These are phyloP conservation scores for Dalechampia spathulata DNA, from an alignment of 441 rosid genomes.

Conservation along the genomic window DNA sequence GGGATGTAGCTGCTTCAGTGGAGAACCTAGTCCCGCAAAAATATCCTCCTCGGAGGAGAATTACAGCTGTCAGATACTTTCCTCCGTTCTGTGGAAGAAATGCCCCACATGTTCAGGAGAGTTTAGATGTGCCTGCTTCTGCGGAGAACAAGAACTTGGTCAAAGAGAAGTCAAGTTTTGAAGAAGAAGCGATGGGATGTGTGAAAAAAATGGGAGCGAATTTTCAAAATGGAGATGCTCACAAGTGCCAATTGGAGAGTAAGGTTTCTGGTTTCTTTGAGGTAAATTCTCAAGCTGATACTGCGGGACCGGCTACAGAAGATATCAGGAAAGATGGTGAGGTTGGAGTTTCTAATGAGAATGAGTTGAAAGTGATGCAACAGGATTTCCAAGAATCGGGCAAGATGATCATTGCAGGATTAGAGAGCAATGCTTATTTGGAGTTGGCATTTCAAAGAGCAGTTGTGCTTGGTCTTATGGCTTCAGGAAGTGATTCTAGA, in stretches of 20 bases:
- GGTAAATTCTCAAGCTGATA: slow-evolving; percentile 10
- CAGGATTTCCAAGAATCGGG: slow-evolving; percentile 7
- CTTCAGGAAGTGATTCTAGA: slow-evolving; percentile 21
- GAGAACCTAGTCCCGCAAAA: slow-evolving; percentile 13
- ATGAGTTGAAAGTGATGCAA: slow-evolving; percentile 6
- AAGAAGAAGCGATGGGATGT: slow-evolving; percentile 10
- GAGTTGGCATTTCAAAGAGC: slow-evolving; percentile 11
- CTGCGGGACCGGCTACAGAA: background rate
- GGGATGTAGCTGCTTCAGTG: slow-evolving; percentile 10
- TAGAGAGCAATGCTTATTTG: slow-evolving; percentile 1
- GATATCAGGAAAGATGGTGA: slow-evolving; percentile 14
- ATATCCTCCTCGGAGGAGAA: slow-evolving; percentile 35
- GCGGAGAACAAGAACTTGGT: slow-evolving; percentile 7
- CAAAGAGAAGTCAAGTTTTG: slow-evolving; percentile 12
- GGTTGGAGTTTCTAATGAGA: slow-evolving; percentile 7
- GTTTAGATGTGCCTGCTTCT: slow-evolving; percentile 8
- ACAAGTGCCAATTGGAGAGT: slow-evolving; percentile 7
- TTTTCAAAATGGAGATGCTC: slow-evolving; percentile 10
- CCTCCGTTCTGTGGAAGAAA: slow-evolving; percentile 37
- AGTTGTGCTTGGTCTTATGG: slow-evolving; percentile 29
- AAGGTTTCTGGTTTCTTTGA: slow-evolving; percentile 1
- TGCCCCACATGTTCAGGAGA: slow-evolving; percentile 22
- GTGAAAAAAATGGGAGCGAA: slow-evolving; percentile 7
- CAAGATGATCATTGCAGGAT: background rate
- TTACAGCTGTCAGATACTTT: slow-evolving; percentile 35